These are phyloP conservation scores for Sclerotinia trifoliorum DNA, from an alignment of 2,329 filamentous ascomycete genomes.

Conservation along the genomic window DNA sequence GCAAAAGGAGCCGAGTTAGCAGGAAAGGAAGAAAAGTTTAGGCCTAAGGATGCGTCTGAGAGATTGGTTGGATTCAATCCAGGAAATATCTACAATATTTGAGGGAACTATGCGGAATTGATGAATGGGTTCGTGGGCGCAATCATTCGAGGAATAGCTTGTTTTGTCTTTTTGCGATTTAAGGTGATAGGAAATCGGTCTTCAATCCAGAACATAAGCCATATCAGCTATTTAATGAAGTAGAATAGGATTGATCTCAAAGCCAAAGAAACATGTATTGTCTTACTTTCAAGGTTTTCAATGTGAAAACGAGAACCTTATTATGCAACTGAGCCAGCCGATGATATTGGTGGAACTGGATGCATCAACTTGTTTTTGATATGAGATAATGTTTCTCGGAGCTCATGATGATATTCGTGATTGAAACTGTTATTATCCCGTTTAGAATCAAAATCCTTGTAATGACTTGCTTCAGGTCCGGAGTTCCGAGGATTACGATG, in stretches of 20 bases:
- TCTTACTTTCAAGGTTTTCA: too few relatives aligned
- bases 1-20: constrained; percentile 51
- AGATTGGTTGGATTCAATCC: constrained; percentile 19
- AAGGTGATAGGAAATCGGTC: too few relatives aligned
- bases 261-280: too few relatives aligned
- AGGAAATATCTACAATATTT: constrained; percentile 6
- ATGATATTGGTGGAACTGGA: neutral
- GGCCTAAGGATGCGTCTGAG: constrained; percentile 63
- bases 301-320: neutral
- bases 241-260: too few relatives aligned
- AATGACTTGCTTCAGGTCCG: neutral
- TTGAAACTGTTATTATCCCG: neutral
- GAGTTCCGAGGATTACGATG: neutral
- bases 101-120: neutral
- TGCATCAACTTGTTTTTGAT: neutral
- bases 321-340: neutral
- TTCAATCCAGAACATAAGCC: too few relatives aligned
- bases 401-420: neutral
- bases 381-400: neutral
- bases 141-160: too few relatives aligned
- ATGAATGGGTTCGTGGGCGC: too few relatives aligned
- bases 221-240: too few relatives aligned
- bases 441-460: neutral
- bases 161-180: too few relatives aligned
- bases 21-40: constrained; percentile 65